Base-by-base conservation (phyloP, 2,329 filamentous ascomycete species). In the Stachybotrys chartarum region DNA sequence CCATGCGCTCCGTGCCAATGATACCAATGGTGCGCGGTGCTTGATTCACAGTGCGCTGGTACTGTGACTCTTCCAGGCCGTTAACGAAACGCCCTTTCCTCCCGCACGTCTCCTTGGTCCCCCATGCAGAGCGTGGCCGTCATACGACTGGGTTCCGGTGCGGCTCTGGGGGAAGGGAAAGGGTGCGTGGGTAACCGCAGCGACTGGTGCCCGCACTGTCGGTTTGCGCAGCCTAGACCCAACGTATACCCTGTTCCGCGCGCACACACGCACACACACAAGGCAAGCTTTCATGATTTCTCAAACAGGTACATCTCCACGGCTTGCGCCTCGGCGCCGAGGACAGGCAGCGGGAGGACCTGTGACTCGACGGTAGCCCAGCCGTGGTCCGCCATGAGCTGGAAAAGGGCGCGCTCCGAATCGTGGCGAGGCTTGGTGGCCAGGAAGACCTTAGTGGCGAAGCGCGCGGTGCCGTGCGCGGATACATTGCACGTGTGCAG, bases 361-460 rank as follows among this genome's bases (percentile, higher is more conserved):
- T 73, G 70, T 45, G 72, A 66, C 50, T 79, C 73, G 10, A 65
- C 57, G 17, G 73, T 69, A 1, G 54, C 55, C 81, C 81, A 84
- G 3, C 72, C 73, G 2, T 74, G 68, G 3, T 63, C 63, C 1
- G 68, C 60, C 69, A 84, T 72, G 18, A 82, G 63, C 6, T 70
- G 69, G 56, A 81, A 82, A 17, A 83, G 61, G 0, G 68, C 73
- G 35, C 69, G 64, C 60, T 84, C 81, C 0, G 79, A 81, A 3
- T 73, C 69, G 58, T 84, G 82, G 1, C 81, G 74, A 1, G 75
- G 79, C 63, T 84, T 85, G 0, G 80, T 82, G 3, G 80, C 78
- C 12, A 84, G 60, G 24, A 84, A 70, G 1, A 83, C 76, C 7
- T 68, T 72, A n/a, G 77, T 75, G 51, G 57, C 61, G 32, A 62